Percentiles rank a stretch among this genome's conserved stretches.
Evolutionary conservation across 495 filamentous ascomycete species (phyloP).

Genomic region (Hypoxylon cercidicola): DNA sequence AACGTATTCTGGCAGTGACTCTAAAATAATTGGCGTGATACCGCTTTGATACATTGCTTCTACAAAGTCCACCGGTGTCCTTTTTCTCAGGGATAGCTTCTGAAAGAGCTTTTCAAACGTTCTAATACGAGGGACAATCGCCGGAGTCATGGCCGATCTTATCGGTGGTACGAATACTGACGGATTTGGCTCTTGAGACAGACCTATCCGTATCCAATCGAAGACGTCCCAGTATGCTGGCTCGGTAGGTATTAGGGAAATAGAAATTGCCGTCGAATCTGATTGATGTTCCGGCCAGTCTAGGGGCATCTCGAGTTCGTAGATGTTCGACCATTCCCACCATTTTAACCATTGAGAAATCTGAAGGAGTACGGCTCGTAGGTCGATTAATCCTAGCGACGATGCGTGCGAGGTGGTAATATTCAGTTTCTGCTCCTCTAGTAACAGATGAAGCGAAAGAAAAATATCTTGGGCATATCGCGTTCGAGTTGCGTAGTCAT

Average conservation of each 20-base stretch:
- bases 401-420: conserved; percentile 67
- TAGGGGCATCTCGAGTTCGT: conserved; percentile 65
- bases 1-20: conserved; percentile 86
- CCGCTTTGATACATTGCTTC: conserved; percentile 70
- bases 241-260: conserved; percentile 53
- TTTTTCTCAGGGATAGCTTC: conserved; percentile 48
- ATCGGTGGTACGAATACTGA: conserved; percentile 39
- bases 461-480: conserved; percentile 74
- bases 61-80: conserved; percentile 58
- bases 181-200: conserved; percentile 48
- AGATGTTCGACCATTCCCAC: conserved; percentile 76
- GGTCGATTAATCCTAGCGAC: conserved; percentile 59
- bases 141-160: conserved; percentile 53
- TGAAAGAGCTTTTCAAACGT: conserved; percentile 70
- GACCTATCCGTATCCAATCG: conserved; percentile 71
- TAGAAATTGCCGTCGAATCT: conserved; percentile 36
- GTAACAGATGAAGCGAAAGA: conserved; percentile 81
- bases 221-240: conserved; percentile 69
- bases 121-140: conserved; percentile 66
- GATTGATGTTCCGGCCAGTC: conserved; percentile 62
- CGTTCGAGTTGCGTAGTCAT: conserved; percentile 63
- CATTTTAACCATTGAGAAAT: conserved; percentile 87
- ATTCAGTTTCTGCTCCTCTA: conserved; percentile 89
- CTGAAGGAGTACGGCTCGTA: conserved; percentile 80
- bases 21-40: conserved; percentile 67